Conservation (phyloP, 352 stramenopile species). For the Globisporangium emineosum region DNA sequence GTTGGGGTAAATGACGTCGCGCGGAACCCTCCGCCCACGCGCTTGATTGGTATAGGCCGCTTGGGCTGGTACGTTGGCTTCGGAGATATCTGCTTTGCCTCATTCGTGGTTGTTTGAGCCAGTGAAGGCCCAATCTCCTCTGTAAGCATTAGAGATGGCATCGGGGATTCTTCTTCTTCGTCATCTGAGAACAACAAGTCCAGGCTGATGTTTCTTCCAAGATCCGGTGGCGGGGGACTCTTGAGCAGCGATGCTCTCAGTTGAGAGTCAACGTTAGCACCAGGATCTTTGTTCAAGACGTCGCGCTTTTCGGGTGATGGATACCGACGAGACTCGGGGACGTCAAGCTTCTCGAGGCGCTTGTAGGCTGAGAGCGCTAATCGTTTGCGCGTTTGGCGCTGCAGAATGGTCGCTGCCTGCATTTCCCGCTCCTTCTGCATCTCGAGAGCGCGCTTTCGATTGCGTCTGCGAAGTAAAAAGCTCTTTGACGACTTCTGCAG, state of each 20-base stretch:
- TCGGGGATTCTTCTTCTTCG: constrained; percentile 5
- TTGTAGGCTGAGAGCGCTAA: constrained; percentile 14
- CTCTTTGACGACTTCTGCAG: constrained; percentile 35
- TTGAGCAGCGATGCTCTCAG: background rate
- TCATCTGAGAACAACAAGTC: constrained; percentile 59
- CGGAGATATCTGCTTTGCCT: background rate
- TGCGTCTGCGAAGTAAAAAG: constrained; percentile 26
- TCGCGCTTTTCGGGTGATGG: background rate
- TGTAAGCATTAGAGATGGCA: background rate
- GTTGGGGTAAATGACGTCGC: constrained; percentile 21
- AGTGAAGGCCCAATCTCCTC: background rate
- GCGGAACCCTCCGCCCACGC: constrained; percentile 60
- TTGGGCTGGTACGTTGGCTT: constrained; percentile 9
- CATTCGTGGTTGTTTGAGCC: background rate
- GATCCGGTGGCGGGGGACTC: background rate
- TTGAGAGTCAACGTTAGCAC: background rate
- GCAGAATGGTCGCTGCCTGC: constrained; percentile 40
- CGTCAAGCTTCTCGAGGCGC: constrained; percentile 3
- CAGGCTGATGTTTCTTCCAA: constrained; percentile 31
- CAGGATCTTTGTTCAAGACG: background rate
- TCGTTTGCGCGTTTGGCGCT: constrained; percentile 40
- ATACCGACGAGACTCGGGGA: background rate
- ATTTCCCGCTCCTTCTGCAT: constrained; percentile 25
- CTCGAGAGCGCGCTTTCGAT: constrained; percentile 16
- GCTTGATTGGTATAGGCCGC: constrained; percentile 32